Percentiles rank a stretch among this genome's conserved stretches.
Conservation (phyloP, 352 stramenopile species). For the Pythium biforme region DNA sequence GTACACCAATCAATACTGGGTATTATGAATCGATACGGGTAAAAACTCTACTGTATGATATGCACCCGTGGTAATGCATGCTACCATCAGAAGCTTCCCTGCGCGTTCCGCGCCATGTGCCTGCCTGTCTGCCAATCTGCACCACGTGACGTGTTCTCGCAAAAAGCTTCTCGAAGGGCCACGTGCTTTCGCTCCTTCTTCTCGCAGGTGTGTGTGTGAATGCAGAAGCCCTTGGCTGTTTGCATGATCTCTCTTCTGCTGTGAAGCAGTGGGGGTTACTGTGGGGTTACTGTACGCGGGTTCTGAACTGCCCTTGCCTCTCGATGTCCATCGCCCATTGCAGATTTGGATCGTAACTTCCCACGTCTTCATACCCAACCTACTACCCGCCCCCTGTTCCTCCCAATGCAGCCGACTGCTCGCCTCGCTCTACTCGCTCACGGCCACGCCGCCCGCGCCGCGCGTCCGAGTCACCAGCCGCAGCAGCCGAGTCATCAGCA, state of each 20-base stretch:
- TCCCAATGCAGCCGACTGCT: constrained; percentile 22
- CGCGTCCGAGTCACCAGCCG: background rate
- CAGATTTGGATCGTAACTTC: constrained; percentile 22
- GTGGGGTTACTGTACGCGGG: background rate
- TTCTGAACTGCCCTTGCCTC: too few species aligned
- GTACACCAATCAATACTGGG: background rate
- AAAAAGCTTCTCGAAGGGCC: constrained; percentile 27
- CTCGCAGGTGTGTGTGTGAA: background rate
- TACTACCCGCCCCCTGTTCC: constrained; percentile 7
- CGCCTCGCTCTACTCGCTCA: constrained; percentile 9
- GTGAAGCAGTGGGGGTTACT: background rate
- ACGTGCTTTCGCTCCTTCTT: background rate
- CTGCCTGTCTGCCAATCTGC: constrained; percentile 13
- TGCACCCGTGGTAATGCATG: background rate
- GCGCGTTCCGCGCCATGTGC: constrained; percentile 13
- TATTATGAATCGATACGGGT: background rate
- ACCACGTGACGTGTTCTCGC: constrained; percentile 27
- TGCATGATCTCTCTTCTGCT: constrained; percentile 8
- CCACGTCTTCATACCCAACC: constrained; percentile 10
- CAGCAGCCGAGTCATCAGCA: background rate
- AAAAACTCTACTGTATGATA: background rate
- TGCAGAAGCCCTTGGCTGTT: constrained; percentile 2
- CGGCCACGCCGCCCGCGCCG: background rate
- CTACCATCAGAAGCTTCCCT: constrained; percentile 29
- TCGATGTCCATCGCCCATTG: constrained; percentile 2